Base-by-base conservation (phyloP, 371 early-diverging fungal species). In the Mortierella polycephala region DNA sequence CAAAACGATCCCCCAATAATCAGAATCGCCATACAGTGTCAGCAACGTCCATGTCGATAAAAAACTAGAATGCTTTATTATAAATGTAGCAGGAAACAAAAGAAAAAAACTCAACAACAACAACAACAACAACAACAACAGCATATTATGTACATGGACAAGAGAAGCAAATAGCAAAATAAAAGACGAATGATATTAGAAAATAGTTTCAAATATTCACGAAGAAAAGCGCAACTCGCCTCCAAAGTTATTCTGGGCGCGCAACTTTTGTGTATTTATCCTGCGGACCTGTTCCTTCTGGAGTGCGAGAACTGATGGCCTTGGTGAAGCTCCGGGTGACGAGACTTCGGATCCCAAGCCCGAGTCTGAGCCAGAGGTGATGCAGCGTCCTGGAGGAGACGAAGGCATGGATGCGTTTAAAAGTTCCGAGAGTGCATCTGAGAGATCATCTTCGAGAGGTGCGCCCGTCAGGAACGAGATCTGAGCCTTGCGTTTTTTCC, bases 381-480 rank as follows among this genome's bases (percentile, higher is more conserved):
- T 39, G 41, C 37, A 50, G 37, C 14, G 61, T 12, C 39, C 61
- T n/a, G 46, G 46, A 37, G 59, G 59, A 59, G 20, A 45, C 14
- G 46, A 41, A 44, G 67, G 37, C 20, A 44, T 14, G 14, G 54
- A 37, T 51, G 62, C 57, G 14, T 57, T 51, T 14, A 53, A 63
- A 40, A 62, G 10, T 8, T 68, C 64, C 18, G 59, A 57, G 1
- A 74, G 53, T 7, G 39, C 21, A 39, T 68, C 51, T 2, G 54
- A 41, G 5, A 42, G 41, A 0, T 68, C 74, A 20, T 74, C 74
- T 20, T 67, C 61, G 5, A 21, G 45, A 16, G 55, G 47, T 0
- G 49, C 63, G 11, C 66, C 75, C 2, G 70, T 75, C 66, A 75
- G 55, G 62, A 75, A 69, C 41, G 66, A 70, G 41, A 75, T 52